Evolutionary conservation across 768 basidiomycete genomes (phyloP).

Genomic region (Rhizopogon vinicolor): DNA sequence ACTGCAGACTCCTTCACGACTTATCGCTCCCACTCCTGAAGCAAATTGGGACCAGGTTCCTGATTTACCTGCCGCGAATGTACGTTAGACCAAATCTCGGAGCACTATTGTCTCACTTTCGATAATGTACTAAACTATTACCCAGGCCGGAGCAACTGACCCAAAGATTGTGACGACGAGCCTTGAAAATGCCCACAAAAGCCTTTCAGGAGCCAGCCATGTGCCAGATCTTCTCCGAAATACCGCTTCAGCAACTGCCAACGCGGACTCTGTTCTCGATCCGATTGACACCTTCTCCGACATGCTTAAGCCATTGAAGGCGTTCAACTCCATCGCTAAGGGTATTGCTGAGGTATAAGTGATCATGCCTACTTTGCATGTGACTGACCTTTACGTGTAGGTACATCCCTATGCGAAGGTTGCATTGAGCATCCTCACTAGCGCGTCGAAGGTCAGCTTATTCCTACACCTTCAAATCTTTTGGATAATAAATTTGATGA

Average conservation of each 20-base stretch:
- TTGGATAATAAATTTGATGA: no score
- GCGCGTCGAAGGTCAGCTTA: no score
- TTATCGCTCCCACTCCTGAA: not conserved
- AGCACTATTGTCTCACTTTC: not conserved
- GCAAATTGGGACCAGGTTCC: not conserved
- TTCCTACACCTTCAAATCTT: no score
- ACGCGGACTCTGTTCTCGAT: no score
- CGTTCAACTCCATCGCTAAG: no score
- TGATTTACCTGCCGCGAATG: not conserved
- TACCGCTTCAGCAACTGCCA: no score
- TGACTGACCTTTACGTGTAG: not conserved
- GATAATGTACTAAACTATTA: not conserved
- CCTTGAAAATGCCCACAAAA: no score
- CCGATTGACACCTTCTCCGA: no score
- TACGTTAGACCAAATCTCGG: not conserved
- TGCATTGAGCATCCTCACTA: no score
- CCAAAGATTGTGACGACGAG: not conserved
- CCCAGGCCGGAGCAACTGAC: not conserved
- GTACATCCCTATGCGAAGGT: not conserved
- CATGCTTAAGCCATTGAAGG: no score
- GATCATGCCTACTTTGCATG: not conserved
- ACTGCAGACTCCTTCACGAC: not conserved
- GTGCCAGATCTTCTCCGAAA: no score
- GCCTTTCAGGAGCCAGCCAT: no score
- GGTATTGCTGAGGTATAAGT: not conserved